These are phyloP conservation scores for Termitomyces sp. DNA, from an alignment of 768 basidiomycete genomes.

Conservation along the genomic window DNA sequence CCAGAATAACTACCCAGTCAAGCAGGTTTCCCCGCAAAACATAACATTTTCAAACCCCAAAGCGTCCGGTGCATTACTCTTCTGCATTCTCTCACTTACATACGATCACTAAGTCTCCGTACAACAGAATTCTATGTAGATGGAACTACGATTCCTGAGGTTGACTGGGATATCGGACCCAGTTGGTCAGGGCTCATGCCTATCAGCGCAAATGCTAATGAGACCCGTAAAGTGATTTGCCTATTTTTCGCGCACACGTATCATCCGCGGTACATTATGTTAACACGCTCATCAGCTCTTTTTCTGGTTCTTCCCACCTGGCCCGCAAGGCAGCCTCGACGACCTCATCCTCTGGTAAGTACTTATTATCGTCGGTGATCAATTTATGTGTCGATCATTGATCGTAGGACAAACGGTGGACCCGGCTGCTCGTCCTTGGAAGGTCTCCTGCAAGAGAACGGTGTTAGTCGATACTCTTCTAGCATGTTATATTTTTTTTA, in stretches of 20 bases:
- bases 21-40: background rate
- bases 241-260: background rate
- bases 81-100: background rate
- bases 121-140: background rate
- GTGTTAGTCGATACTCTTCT: background rate
- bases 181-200: background rate
- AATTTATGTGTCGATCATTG: background rate
- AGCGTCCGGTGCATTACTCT: constrained; percentile 4
- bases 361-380: background rate
- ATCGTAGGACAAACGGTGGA: background rate
- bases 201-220: background rate
- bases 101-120: background rate
- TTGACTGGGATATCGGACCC: background rate
- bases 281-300: background rate
- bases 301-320: background rate
- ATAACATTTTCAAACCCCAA: constrained; percentile 12
- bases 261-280: background rate
- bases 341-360: background rate
- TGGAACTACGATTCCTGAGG: background rate
- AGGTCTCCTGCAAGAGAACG: constrained; percentile 1
- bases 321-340: background rate
- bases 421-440: background rate
- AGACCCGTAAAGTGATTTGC: background rate
- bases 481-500: background rate
- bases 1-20: background rate